Conservation (phyloP, 495 filamentous ascomycete species). For the Daldinia bambusicola region DNA sequence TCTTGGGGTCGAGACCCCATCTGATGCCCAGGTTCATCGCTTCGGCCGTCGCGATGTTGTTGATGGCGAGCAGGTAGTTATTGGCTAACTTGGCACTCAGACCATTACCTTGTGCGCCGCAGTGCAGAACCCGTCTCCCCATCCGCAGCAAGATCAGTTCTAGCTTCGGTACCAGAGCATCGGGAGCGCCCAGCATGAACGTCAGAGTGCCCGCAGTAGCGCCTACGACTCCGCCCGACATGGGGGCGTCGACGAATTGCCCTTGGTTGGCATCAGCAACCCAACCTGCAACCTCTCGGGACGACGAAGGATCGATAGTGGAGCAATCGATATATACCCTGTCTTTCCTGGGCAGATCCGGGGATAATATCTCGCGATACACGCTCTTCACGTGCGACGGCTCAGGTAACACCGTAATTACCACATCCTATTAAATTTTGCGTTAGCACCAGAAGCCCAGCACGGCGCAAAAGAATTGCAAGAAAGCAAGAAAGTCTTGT, state of each 20-base stretch:
- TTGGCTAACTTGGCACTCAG: conserved; percentile 90
- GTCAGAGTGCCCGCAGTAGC: conserved; percentile 78
- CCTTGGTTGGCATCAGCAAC: conserved; percentile 65
- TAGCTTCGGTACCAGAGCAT: conserved; percentile 66
- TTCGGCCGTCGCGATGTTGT: conserved; percentile 91
- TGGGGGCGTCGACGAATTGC: conserved; percentile 80
- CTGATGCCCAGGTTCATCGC: conserved; percentile 91
- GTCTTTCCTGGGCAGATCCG: conserved; percentile 56
- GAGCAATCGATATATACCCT: conserved; percentile 84
- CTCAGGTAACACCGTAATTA: conserved; percentile 84
- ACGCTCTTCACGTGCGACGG: conserved; percentile 80
- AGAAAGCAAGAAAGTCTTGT: conserved; percentile 3
- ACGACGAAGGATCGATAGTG: conserved; percentile 85
- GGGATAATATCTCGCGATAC: conserved; percentile 70
- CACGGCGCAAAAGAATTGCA: neutral
- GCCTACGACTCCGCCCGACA: conserved; percentile 88
- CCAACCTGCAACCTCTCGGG: conserved; percentile 70
- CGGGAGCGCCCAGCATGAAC: conserved; percentile 84
- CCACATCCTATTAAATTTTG: conserved; percentile 66
- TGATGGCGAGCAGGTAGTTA: conserved; percentile 91
- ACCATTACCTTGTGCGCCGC: conserved; percentile 81
- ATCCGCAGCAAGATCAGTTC: conserved; percentile 75
- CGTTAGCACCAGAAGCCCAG: conserved; percentile 32
- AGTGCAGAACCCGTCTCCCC: conserved; percentile 84
- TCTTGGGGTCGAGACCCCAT: conserved; percentile 84